Conservation (phyloP, 2,329 filamentous ascomycete genomes). For the Hymenoscyphus salicellus region DNA sequence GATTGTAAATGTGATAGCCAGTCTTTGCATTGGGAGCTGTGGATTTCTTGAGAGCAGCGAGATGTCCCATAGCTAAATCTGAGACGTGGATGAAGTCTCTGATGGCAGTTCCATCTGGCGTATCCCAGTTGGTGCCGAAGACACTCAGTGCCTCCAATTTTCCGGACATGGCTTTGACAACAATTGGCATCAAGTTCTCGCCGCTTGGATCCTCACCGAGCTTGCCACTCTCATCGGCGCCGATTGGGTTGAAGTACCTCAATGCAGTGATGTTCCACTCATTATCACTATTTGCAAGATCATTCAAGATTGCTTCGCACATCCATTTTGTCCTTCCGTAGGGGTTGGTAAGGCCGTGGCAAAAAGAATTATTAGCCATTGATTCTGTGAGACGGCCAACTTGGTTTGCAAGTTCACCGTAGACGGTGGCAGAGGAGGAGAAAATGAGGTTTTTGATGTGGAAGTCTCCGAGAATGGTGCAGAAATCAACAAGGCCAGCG, state of each 20-base stretch:
- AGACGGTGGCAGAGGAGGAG: conserved; percentile 64
- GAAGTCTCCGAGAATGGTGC: conserved; percentile 53
- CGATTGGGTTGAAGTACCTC: conserved; percentile 65
- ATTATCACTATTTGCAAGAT: conserved; percentile 57
- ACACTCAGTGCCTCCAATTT: conserved; percentile 51
- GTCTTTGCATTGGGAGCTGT: conserved; percentile 36
- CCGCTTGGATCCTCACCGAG: conserved; percentile 61
- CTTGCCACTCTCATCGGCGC: conserved; percentile 60
- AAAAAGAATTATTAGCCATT: conserved; percentile 49
- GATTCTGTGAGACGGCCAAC: conserved; percentile 53
- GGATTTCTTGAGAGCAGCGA: conserved; percentile 51
- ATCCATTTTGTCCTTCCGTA: conserved; percentile 66
- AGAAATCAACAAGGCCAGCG: conserved; percentile 57
- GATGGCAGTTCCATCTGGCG: conserved; percentile 60
- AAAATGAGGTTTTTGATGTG: conserved; percentile 64
- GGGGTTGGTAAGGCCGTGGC: conserved; percentile 58
- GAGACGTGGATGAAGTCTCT: conserved; percentile 66
- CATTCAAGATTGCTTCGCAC: conserved; percentile 61
- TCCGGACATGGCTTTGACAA: conserved; percentile 58
- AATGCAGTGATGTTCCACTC: conserved; percentile 60
- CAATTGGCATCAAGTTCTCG: conserved; percentile 61
- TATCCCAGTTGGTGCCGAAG: conserved; percentile 63
- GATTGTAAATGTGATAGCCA: conserved; percentile 43
- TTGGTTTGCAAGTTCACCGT: conserved; percentile 51
- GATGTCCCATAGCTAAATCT: conserved; percentile 60